These are phyloP conservation scores for Ascosphaera aggregata DNA, from an alignment of 2,329 filamentous ascomycete species.

Conservation along the genomic window DNA sequence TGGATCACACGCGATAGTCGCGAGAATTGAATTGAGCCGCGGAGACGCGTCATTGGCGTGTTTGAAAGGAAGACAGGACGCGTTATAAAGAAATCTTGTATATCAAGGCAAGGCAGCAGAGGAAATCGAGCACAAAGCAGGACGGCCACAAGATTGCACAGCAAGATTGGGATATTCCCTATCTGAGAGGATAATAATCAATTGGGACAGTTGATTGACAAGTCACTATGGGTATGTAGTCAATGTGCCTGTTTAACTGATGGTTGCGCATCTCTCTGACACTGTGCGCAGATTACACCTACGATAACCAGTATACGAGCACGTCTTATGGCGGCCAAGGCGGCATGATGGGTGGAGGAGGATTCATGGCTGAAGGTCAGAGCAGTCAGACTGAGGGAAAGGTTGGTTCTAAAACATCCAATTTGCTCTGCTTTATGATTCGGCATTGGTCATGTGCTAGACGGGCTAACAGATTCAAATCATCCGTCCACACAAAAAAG, in stretches of 20 bases:
- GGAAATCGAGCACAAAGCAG: no score
- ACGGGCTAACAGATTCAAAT: constrained; percentile 3
- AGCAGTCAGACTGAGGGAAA: constrained; percentile 23
- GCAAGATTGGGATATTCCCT: no score
- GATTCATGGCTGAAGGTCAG: constrained; percentile 32
- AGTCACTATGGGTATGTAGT: constrained; percentile 4
- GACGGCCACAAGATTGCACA: no score
- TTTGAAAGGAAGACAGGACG: neutral
- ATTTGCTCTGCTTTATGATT: no score
- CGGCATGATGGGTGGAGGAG: constrained; percentile 29
- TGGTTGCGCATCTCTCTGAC: neutral
- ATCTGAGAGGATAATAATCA: no score
- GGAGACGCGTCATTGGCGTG: neutral
- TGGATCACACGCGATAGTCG: neutral
- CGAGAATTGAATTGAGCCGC: neutral
- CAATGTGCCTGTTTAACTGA: no score
- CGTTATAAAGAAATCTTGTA: no score
- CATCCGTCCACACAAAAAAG: neutral
- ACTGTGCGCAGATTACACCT: constrained; percentile 12
- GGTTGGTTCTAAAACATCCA: constrained; percentile 13
- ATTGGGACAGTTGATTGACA: no score
- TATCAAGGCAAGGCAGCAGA: no score
- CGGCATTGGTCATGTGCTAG: no score
- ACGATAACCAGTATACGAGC: constrained; percentile 24
- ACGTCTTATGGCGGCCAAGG: constrained; percentile 33